Evolutionary conservation across 164 flowering plant genomes (phyloP), one percentile per base, ranked within the genome.

Genomic region (Liquidambar formosana): DNA sequence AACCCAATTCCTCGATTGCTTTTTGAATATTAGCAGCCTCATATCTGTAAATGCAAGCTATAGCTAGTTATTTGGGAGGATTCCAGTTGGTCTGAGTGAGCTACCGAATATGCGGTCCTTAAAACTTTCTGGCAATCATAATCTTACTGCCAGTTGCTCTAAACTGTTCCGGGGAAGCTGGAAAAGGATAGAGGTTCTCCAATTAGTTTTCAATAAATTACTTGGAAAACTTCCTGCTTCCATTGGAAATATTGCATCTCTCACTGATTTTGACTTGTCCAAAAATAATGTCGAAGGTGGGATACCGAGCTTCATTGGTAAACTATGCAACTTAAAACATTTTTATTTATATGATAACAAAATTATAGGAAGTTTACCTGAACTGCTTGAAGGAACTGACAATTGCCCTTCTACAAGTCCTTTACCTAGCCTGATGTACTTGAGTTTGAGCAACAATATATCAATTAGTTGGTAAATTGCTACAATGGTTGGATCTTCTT

Each of bases 401-500:
- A 63, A 43, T 19, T 75, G 81, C 48, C 23, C 3, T 63, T 51
- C 70, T 5, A 16, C 19, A 4, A 75, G 59, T 48, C 74, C 78
- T 47, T 66, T 83, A 11, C 71, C 80, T 22, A 65, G 57, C 60
- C 23, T 82, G 52, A 57, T 59, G 48, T 9, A 44, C 47, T 71
- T 85, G 54, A 26, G 26, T 41, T 61, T 81, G 67, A 49, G 65
- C 57, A 48, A 19, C 54, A 84, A n/a, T n/a, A n/a, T n/a, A 84
- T 33, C 73, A 46, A 2, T 45, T 84, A 4, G 2, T 5, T 0
- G 85, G 86, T 8, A 59, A 38, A 10, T 56, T 86, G 60, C 86
- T 88, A 3, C 65, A 67, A n/a, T 77, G 82, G 81, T 63, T 86
- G 38, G 82, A 81, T 23, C 68, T 71, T 45, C 67, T 84, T 11